Percentiles rank a stretch among this genome's conserved stretches.
Conservation (phyloP, 2,329 filamentous ascomycete genomes). For the Meredithiella fracta region DNA sequence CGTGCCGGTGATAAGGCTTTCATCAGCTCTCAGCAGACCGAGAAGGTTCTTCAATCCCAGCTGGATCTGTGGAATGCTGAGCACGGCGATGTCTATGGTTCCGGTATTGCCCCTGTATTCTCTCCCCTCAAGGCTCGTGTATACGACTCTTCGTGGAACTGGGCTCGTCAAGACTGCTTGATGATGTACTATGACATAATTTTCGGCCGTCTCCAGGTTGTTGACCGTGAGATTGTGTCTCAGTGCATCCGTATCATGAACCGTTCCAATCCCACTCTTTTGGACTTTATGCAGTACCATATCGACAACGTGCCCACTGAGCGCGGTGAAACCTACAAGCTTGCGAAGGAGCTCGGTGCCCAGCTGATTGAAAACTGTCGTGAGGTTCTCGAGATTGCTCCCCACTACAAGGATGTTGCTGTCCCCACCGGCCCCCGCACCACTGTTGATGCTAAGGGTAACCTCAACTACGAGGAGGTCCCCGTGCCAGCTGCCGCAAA, state of each 20-base stretch:
- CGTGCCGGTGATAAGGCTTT: constrained; percentile 92
- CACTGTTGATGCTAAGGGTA: constrained; percentile 79
- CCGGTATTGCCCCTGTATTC: constrained; percentile 88
- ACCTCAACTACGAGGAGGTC: constrained; percentile 79
- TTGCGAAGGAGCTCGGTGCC: constrained; percentile 87
- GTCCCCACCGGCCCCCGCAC: constrained; percentile 85
- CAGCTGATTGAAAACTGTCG: constrained; percentile 96
- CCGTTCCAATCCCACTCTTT: constrained; percentile 82
- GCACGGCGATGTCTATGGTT: constrained; percentile 90
- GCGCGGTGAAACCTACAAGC: constrained; percentile 88
- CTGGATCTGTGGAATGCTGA: constrained; percentile 89
- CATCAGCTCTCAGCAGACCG: constrained; percentile 67
- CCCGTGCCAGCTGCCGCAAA: constrained; percentile 78
- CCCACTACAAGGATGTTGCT: constrained; percentile 90
- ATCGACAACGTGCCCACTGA: constrained; percentile 97
- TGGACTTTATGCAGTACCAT: constrained; percentile 99
- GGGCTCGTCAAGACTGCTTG: constrained; percentile 91
- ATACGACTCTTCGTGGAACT: constrained; percentile 99
- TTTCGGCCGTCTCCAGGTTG: constrained; percentile 79
- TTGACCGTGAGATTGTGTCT: constrained; percentile 95
- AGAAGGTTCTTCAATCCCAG: constrained; percentile 78
- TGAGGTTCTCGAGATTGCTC: constrained; percentile 67
- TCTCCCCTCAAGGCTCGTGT: constrained; percentile 84
- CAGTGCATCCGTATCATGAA: constrained; percentile 99
- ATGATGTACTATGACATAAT: constrained; percentile 99